A percentile compares a stretch with the other conserved stretches of the same genome.
Conservation (phyloP, 225 moss, liverwort and hornwort genomes). For the Sphagnum tenellum region DNA sequence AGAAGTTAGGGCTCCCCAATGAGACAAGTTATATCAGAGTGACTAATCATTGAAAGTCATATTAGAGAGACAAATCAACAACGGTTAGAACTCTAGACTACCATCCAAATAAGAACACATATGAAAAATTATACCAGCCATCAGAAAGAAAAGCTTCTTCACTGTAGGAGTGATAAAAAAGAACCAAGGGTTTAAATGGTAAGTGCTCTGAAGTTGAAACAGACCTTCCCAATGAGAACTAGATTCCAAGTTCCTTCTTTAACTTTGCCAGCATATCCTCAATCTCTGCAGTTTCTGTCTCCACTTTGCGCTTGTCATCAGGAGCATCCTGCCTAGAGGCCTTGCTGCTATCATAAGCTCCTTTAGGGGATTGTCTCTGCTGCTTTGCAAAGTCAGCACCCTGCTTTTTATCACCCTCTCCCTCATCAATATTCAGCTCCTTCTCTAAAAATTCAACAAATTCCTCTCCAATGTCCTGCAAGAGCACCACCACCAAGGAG, state of each 20-base stretch:
- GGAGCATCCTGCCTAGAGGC: slow-evolving; percentile 13
- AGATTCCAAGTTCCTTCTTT: slow-evolving; percentile 73
- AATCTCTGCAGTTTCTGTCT: slow-evolving; percentile 69
- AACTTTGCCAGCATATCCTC: slow-evolving; percentile 90
- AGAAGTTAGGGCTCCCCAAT: no score
- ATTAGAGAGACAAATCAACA: no score
- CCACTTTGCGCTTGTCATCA: slow-evolving; percentile 27
- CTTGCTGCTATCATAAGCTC: slow-evolving; percentile 15
- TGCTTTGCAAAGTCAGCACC: slow-evolving; percentile 13
- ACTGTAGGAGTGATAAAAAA: no score
- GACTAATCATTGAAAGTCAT: no score
- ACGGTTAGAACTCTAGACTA: no score
- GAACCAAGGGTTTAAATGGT: no score
- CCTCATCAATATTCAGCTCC: slow-evolving; percentile 61
- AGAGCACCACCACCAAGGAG: not conserved
- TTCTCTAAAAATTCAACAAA: slow-evolving; percentile 96
- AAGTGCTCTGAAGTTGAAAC: no score
- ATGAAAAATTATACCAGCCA: no score
- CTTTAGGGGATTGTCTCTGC: slow-evolving; percentile 15
- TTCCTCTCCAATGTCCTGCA: slow-evolving; percentile 87
- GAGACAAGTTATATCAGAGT: no score
- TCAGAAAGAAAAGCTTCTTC: no score
- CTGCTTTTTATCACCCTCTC: slow-evolving; percentile 11
- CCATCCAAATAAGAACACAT: no score
- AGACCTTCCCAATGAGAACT: slow-evolving; percentile 2